Percentiles rank a stretch among this genome's conserved stretches.
Evolutionary conservation across 1,139 yeast species (phyloP).

Genomic region (Scheffersomyces lignicola): DNA sequence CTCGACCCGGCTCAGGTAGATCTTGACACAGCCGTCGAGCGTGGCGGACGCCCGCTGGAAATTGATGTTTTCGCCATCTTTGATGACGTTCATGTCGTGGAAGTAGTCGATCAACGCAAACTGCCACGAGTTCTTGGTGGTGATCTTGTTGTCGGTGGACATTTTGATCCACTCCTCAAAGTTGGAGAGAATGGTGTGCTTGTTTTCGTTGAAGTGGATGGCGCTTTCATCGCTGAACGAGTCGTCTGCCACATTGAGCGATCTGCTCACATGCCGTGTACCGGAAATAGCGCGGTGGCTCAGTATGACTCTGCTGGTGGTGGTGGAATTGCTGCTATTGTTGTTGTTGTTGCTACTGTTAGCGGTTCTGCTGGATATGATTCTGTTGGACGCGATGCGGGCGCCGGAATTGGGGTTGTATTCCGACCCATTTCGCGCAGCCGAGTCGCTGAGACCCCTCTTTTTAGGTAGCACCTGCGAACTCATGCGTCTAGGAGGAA

Average conservation of each 20-base stretch:
- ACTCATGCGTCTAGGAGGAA: constrained; percentile 10
- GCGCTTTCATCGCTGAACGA: constrained; percentile 39
- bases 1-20: constrained; percentile 65
- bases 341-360: constrained; percentile 5
- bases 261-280: constrained; percentile 19
- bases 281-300: constrained; percentile 16
- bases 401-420: background rate
- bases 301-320: constrained; percentile 11
- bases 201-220: constrained; percentile 46
- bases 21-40: constrained; percentile 42
- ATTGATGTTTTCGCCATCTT: constrained; percentile 45
- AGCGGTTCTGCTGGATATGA: constrained; percentile 4
- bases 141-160: constrained; percentile 85
- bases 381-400: constrained; percentile 5
- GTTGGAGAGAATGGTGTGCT: constrained; percentile 51
- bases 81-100: constrained; percentile 47
- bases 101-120: constrained; percentile 87
- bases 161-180: constrained; percentile 90
- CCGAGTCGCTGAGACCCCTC: constrained; percentile 5
- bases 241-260: constrained; percentile 10
- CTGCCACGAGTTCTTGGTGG: constrained; percentile 64
- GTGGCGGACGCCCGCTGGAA: constrained; percentile 44
- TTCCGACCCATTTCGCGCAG: constrained; percentile 5
- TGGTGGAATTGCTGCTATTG: too few relatives aligned
- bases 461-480: constrained; percentile 12